Percentiles rank a stretch among this genome's conserved stretches.
Conservation (phyloP, 768 basidiomycete genomes). For the Piloderma croceum region DNA sequence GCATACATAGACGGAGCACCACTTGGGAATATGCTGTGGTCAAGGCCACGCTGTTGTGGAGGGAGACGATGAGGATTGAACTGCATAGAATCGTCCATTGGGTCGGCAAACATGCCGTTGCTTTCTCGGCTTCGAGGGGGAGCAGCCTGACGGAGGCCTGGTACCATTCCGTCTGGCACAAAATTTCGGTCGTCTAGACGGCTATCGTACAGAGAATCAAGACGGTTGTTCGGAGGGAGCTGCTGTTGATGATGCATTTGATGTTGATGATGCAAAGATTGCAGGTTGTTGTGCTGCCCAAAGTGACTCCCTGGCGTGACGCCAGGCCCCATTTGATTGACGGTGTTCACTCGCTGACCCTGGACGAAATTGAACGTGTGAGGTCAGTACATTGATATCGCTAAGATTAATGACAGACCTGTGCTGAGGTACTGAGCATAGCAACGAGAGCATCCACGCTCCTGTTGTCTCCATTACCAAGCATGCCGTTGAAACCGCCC, state of each 20-base stretch:
- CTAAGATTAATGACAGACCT: constrained; percentile 47
- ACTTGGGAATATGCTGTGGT: constrained; percentile 54
- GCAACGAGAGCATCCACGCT: constrained; percentile 78
- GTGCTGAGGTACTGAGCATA: constrained; percentile 72
- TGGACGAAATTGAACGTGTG: too few relatives aligned
- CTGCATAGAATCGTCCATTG: constrained; percentile 54
- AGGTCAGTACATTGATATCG: too few relatives aligned
- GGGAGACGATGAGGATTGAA: constrained; percentile 56
- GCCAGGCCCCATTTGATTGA: constrained; percentile 6
- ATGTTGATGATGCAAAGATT: constrained; percentile 37
- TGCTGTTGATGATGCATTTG: constrained; percentile 37
- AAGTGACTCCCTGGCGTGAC: too few relatives aligned
- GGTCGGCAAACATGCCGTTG: constrained; percentile 49
- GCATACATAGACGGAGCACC: constrained; percentile 43
- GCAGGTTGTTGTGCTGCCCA: constrained; percentile 36
- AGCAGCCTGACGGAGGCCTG: constrained; percentile 66
- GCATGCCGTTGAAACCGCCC: constrained; percentile 28
- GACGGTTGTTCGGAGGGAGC: constrained; percentile 39
- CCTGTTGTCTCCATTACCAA: constrained; percentile 43
- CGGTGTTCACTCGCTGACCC: background rate
- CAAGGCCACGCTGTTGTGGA: constrained; percentile 43
- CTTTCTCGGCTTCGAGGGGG: constrained; percentile 58
- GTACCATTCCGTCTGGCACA: constrained; percentile 81
- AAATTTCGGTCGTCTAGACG: constrained; percentile 72
- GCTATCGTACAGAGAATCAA: constrained; percentile 69